These are phyloP conservation scores for Hymenoscyphus repandus DNA, from an alignment of 2,329 filamentous ascomycete genomes.

Conservation along the genomic window DNA sequence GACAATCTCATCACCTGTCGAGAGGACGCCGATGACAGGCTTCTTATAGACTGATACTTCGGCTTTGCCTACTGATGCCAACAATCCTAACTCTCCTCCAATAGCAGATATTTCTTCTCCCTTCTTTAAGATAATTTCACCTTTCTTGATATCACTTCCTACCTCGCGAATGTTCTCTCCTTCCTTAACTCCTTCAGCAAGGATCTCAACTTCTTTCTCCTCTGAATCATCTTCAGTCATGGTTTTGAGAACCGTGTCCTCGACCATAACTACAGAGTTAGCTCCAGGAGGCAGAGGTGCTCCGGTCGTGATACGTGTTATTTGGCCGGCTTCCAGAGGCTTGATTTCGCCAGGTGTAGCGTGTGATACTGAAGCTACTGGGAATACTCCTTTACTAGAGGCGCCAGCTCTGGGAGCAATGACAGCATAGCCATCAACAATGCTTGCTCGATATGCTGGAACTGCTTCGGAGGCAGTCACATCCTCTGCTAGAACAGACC, in stretches of 20 bases:
- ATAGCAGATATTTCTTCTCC: conserved; percentile 81
- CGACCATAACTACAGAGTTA: conserved; percentile 93
- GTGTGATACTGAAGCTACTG: conserved; percentile 81
- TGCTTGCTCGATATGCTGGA: conserved; percentile 90
- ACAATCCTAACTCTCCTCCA: conserved; percentile 84
- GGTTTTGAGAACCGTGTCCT: conserved; percentile 76
- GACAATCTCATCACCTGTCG: conserved; percentile 92
- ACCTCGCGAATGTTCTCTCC: conserved; percentile 89
- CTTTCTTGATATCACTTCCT: conserved; percentile 76
- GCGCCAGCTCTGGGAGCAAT: conserved; percentile 55
- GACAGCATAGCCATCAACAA: conserved; percentile 93
- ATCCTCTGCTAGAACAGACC: conserved; percentile 76
- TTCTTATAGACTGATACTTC: conserved; percentile 68
- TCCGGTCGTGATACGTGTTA: conserved; percentile 90
- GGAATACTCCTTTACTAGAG: conserved; percentile 72
- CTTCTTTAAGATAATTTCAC: conserved; percentile 63
- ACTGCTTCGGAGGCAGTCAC: conserved; percentile 77
- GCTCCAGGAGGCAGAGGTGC: conserved; percentile 85
- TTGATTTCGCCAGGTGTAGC: conserved; percentile 67
- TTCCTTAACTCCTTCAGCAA: conserved; percentile 66
- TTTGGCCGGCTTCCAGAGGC: conserved; percentile 63
- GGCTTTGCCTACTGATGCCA: conserved; percentile 75
- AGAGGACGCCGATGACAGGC: conserved; percentile 79
- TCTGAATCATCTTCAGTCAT: conserved; percentile 76
- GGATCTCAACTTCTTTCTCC: conserved; percentile 82